phyloP scores from a whole-genome alignment of 2,329 filamentous ascomycete genomes.

The Dactylellina leptospora region DNA sequence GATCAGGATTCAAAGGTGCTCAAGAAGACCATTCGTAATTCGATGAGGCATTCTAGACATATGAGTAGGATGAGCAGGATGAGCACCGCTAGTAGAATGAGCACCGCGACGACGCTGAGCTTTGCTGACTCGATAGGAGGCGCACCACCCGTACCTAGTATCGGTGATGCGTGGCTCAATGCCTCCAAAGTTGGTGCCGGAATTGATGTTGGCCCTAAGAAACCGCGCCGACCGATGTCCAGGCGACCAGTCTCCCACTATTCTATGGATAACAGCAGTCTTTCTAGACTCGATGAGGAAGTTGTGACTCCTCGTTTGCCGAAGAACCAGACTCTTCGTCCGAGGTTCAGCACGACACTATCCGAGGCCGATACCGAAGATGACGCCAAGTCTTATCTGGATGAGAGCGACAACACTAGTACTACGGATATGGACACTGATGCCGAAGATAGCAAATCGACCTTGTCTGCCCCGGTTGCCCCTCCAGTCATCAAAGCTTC shows the following conservation, averaged over 20 bases:
- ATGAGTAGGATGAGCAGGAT: conserved; percentile 78
- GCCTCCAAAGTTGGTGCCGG: conserved; percentile 46
- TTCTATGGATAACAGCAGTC: conserved; percentile 29
- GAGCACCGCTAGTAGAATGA: conserved; percentile 91
- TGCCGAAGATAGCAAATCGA: conserved; percentile 19
- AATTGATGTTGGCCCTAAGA: conserved; percentile 41
- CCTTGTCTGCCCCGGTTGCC: background rate
- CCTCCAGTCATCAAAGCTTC: conserved; percentile 42
- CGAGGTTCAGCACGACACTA: conserved; percentile 45
- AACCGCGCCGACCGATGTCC: conserved; percentile 39
- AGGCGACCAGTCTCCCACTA: conserved; percentile 40
- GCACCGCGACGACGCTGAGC: conserved; percentile 92
- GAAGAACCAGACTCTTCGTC: conserved; percentile 35
- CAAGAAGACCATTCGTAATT: conserved; percentile 91
- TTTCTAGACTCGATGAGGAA: conserved; percentile 43
- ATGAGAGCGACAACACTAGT: conserved; percentile 48
- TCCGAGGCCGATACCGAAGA: conserved; percentile 48
- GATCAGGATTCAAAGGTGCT: conserved; percentile 94
- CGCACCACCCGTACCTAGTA: conserved; percentile 92
- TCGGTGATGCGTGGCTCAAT: conserved; percentile 90
- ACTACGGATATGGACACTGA: conserved; percentile 51
- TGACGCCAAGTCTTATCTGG: conserved; percentile 40
- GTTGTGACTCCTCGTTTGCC: conserved; percentile 49
- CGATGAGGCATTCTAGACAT: conserved; percentile 76
- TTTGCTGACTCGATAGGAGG: conserved; percentile 91